Base-by-base conservation (phyloP, 1,284 basidiomycete species). In the Pyrrhoderma noxium region DNA sequence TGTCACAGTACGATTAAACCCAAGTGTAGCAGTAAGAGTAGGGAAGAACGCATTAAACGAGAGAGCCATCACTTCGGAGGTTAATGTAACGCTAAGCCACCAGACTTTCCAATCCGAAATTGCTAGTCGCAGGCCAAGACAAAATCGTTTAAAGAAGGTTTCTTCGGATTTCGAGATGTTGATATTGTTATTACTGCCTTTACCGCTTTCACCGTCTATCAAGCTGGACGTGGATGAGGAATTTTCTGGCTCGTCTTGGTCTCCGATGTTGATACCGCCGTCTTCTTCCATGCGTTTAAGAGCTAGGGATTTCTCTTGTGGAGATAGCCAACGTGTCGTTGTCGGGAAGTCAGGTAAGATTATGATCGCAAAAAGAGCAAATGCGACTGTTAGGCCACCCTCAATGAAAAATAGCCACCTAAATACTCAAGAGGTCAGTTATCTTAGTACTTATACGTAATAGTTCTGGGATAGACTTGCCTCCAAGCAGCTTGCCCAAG, bases 401-500 rank as follows among this genome's bases (percentile, higher is more conserved):
- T 53, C 48, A 31, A 55, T 52, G 13, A 44, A 52, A 31, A 54
- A 58, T 21, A 57, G 35, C 51, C 47, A 61, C 11, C 61, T 64
- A 49, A 52, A n/a, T 49, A 43, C 58, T 22, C 21, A n/a, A n/a
- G n/a, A n/a, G n/a, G n/a, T 25, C 18, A 14, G n/a, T 23, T 11
- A 11, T 31, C 27, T 31, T 31, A 31, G 11, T 31, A 31, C n/a
- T n/a, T n/a, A n/a, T n/a, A n/a, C n/a, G 27, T 31, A 11, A 31
- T 31, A 31, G 11, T 31, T n/a, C n/a, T n/a, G n/a, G n/a, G n/a
- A n/a, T n/a, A n/a, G n/a, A n/a, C 23, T 49, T 8, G 67, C 54
- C 53, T 62, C 69, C 65, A 77, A 22, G 64, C 72, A 2, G 69
- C 65, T 27, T 71, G 69, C 35, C 75, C 74, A 4, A 73, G 63